These are phyloP conservation scores for Obba rivulosa DNA, from an alignment of 768 basidiomycete species.

Conservation along the genomic window DNA sequence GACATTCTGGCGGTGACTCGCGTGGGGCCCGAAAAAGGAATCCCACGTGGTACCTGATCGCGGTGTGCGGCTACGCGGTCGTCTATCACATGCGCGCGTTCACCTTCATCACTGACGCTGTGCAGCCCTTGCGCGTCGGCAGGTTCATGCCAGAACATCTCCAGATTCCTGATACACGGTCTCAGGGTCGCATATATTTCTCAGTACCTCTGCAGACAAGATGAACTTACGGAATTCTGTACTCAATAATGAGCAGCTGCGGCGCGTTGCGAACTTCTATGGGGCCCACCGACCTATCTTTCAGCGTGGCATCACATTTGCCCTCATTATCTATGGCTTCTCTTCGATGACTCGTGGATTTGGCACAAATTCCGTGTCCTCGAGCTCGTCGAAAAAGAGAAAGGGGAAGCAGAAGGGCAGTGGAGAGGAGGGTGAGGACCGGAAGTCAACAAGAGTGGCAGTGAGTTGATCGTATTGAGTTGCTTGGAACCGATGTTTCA, in stretches of 20 bases:
- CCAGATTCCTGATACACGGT: too few species aligned
- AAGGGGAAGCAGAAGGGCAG: constrained; percentile 35
- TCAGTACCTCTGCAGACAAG: not conserved
- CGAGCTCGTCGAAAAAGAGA: constrained; percentile 22
- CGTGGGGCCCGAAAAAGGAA: too few species aligned
- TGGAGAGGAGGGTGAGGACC: constrained; percentile 23
- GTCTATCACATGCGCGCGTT: too few species aligned
- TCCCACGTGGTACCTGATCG: too few species aligned
- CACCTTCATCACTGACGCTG: too few species aligned
- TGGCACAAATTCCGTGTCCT: constrained; percentile 34
- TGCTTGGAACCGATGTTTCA: not conserved
- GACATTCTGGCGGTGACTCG: too few species aligned
- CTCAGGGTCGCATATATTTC: too few species aligned
- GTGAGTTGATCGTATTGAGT: constrained; percentile 35
- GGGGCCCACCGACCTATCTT: constrained; percentile 59
- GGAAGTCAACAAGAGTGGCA: constrained; percentile 58
- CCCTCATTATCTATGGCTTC: constrained; percentile 70
- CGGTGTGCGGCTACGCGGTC: too few species aligned
- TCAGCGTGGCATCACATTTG: constrained; percentile 63
- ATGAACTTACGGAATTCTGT: not conserved
- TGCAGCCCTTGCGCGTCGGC: too few species aligned
- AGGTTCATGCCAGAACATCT: too few species aligned
- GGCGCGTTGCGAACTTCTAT: constrained; percentile 49
- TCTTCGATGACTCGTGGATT: constrained; percentile 57
- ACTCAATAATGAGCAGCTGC: constrained; percentile 30